A percentile compares a stretch with the other conserved stretches of the same genome.
phyloP scores from a whole-genome alignment of 441 rosid genomes.

The Bocquillonia castaneifolia region DNA sequence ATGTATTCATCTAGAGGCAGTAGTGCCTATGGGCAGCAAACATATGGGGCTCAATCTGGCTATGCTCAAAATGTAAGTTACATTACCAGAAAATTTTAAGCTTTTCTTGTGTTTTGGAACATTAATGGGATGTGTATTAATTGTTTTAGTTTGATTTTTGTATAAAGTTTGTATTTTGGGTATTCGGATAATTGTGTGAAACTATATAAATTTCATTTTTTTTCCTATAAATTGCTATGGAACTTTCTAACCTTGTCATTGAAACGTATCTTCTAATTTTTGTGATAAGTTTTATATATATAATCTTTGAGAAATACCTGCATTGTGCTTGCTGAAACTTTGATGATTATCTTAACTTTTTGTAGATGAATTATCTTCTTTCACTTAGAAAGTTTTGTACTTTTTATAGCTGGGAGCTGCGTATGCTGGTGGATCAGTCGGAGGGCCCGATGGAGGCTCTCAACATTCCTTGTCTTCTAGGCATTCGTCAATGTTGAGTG shows the following conservation, averaged over 20 bases:
- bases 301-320: background rate
- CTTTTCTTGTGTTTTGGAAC: conserved; percentile 2
- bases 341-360: background rate
- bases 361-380: background rate
- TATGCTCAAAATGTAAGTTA: conserved; percentile 72
- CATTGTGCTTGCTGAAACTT: background rate
- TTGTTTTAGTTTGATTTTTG: background rate
- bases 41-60: conserved; percentile 69
- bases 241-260: background rate
- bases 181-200: background rate
- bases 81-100: background rate
- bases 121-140: background rate
- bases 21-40: conserved; percentile 69
- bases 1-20: conserved; percentile 85
- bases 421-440: conserved; percentile 65
- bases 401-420: conserved; percentile 51
- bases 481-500: conserved; percentile 52
- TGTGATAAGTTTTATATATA: background rate
- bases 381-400: background rate
- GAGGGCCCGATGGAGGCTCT: conserved; percentile 60
- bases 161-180: background rate
- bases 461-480: conserved; percentile 59
- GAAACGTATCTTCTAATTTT: background rate
- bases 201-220: background rate
- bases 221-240: background rate